Conservation (phyloP, 1,284 basidiomycete genomes). For the Schizopora paradoxa region DNA sequence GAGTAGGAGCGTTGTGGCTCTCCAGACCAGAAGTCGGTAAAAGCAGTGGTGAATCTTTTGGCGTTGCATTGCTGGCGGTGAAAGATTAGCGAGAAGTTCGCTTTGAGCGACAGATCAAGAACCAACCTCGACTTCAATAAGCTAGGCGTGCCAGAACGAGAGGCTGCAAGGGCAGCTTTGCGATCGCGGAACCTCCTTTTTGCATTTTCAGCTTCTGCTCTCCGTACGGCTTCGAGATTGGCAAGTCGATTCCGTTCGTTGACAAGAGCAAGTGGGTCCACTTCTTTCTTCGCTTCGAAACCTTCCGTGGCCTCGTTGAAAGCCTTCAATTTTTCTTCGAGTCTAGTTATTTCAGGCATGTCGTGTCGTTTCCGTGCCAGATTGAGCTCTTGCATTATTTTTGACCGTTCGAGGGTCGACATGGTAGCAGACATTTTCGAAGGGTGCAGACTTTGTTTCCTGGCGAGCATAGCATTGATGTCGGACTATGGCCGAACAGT, state of each 20-base stretch:
- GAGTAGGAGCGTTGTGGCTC: slow-evolving; percentile 25
- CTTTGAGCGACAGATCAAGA: slow-evolving; percentile 17
- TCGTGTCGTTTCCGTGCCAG: slow-evolving; percentile 72
- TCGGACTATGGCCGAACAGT: slow-evolving; percentile 42
- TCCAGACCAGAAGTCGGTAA: slow-evolving; percentile 22
- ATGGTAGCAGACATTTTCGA: slow-evolving; percentile 36
- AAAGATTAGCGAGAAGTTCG: slow-evolving; percentile 7
- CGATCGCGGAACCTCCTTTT: slow-evolving; percentile 63
- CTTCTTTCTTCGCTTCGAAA: slow-evolving; percentile 35
- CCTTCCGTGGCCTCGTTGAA: slow-evolving; percentile 35
- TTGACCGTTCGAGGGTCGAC: slow-evolving; percentile 53
- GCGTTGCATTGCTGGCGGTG: slow-evolving; percentile 13
- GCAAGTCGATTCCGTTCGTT: slow-evolving; percentile 85
- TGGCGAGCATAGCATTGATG: slow-evolving; percentile 65
- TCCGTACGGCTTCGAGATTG: slow-evolving; percentile 73
- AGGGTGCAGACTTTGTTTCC: slow-evolving; percentile 42
- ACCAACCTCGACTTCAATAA: slow-evolving; percentile 50
- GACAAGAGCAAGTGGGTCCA: slow-evolving; percentile 66
- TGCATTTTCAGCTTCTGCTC: slow-evolving; percentile 65
- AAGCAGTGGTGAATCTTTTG: slow-evolving; percentile 23
- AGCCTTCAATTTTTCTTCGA: slow-evolving; percentile 60
- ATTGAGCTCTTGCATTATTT: slow-evolving; percentile 59
- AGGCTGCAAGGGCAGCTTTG: slow-evolving; percentile 44
- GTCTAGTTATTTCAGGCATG: slow-evolving; percentile 46
- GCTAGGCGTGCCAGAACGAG: slow-evolving; percentile 48